Base-by-base conservation (phyloP, 2,329 filamentous ascomycete species). In the Epichloe coenophiala region DNA sequence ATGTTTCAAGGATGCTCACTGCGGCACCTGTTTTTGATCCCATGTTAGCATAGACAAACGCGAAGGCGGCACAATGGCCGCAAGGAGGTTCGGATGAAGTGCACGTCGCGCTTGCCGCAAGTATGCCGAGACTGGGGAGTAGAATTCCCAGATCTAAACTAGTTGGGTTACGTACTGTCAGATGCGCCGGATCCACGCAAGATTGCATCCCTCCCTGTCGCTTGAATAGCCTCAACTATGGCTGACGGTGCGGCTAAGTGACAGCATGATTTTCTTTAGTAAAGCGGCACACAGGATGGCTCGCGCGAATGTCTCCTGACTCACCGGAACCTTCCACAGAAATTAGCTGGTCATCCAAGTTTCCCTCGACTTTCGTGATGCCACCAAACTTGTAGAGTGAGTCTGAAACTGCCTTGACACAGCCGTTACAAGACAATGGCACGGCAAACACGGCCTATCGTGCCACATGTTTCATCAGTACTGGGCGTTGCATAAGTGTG, bases 1-100 rank as follows among this genome's bases (percentile, higher is more conserved):
- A 81, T 51, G 88, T 94, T 73, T 98, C 93, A 54, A 98, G 80
- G 62, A 98, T 97, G 69, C 90, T 95, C 42, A 98, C 93, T 43
- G 91, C 88, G 33, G 89, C 87, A 63, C 80, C 85, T 80, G 57
- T 31, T 51, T 51, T 51, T 31, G 40, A 49, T 36, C 46, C 43
- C 39, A 47, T 48, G 51, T 57, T 45, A 57, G 51, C 45, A 15
- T 33, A 13, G 3, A 23, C 5, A n/a, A 31, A 13, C n/a, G 37
- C 38, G 13, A 33, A 31, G 13, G 37, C 36, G 21, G 11, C 13
- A 19, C 5, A 37, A 19, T 36, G n/a, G 45, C 42, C 37, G 19
- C 38, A 31, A 45, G 39, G 23, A 17, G 40, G 38, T 46, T 42
- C 37, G 45, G 21, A n/a, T 49, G 38, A 45, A 46, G 21, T 31